phyloP scores from a whole-genome alignment of 1,284 basidiomycete genomes.

The Boletus mariae region DNA sequence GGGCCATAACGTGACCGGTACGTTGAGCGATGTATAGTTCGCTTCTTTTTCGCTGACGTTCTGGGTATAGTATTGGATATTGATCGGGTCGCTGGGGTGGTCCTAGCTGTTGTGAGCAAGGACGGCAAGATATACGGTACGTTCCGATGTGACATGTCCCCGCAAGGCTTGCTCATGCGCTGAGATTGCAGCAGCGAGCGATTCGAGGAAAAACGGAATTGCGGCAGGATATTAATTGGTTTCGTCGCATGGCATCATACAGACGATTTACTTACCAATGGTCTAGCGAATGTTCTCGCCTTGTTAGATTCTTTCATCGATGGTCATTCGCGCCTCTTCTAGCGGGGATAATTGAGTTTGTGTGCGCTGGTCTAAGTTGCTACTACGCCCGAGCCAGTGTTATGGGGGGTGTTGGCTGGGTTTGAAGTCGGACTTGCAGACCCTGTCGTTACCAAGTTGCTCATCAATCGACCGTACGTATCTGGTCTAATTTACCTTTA shows the following conservation, averaged over 20 bases:
- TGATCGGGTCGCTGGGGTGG: slow-evolving; percentile 60
- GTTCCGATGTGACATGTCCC: slow-evolving; percentile 17
- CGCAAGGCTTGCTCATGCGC: too few relatives aligned
- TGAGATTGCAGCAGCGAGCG: slow-evolving; percentile 61
- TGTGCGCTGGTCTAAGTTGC: too few relatives aligned
- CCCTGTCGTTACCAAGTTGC: background rate
- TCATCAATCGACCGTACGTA: background rate
- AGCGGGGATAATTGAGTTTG: background rate
- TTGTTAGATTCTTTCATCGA: background rate
- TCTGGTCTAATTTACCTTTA: background rate
- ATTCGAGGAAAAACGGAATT: slow-evolving; percentile 81
- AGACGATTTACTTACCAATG: background rate
- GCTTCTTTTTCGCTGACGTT: slow-evolving; percentile 3
- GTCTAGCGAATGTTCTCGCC: background rate
- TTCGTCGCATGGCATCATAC: background rate
- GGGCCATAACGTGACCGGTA: slow-evolving; percentile 75
- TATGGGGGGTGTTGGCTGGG: background rate
- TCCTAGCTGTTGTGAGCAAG: slow-evolving; percentile 66
- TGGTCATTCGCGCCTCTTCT: background rate
- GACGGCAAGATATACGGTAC: slow-evolving; percentile 58
- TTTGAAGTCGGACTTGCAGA: background rate
- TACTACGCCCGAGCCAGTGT: too few relatives aligned
- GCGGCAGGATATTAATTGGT: slow-evolving; percentile 67
- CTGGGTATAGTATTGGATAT: slow-evolving; percentile 41
- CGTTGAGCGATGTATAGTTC: background rate